phyloP scores from a whole-genome alignment of 2,329 filamentous ascomycete species.

The Xylaria sp. region DNA sequence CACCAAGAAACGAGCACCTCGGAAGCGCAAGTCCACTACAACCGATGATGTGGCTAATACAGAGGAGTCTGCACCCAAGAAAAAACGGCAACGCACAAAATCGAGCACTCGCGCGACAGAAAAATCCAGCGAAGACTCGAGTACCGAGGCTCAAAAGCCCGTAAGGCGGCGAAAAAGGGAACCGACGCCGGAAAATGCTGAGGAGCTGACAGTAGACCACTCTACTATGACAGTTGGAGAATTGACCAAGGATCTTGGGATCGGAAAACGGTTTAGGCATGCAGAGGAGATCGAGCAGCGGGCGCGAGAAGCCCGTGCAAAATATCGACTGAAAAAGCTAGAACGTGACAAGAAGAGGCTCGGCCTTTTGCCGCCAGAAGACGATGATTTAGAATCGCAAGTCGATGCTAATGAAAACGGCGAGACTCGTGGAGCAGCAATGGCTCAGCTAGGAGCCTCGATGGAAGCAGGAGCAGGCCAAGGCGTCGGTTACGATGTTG shows the following conservation, averaged over 20 bases:
- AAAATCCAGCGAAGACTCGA: slow-evolving; percentile 41
- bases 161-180: slow-evolving; percentile 54
- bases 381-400: slow-evolving; percentile 38
- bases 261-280: slow-evolving; percentile 79
- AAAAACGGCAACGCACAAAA: slow-evolving; percentile 47
- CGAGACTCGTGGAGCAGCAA: slow-evolving; percentile 38
- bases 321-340: slow-evolving; percentile 55
- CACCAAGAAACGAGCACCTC: slow-evolving; percentile 43
- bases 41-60: slow-evolving; percentile 24
- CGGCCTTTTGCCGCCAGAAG: slow-evolving; percentile 42
- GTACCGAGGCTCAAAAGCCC: slow-evolving; percentile 39
- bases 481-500: slow-evolving; percentile 61
- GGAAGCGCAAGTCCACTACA: slow-evolving; percentile 46
- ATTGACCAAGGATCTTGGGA: slow-evolving; percentile 74
- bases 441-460: slow-evolving; percentile 38
- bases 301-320: slow-evolving; percentile 59
- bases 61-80: slow-evolving; percentile 48
- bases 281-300: slow-evolving; percentile 78
- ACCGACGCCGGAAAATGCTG: slow-evolving; percentile 72
- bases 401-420: slow-evolving; percentile 41
- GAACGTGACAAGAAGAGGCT: slow-evolving; percentile 51
- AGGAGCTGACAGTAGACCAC: slow-evolving; percentile 71
- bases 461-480: slow-evolving; percentile 47
- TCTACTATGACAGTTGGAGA: slow-evolving; percentile 77
- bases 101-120: slow-evolving; percentile 31